Evolutionary conservation across 495 filamentous ascomycete species (phyloP).

Genomic region (Penicillium robsamsonii): DNA sequence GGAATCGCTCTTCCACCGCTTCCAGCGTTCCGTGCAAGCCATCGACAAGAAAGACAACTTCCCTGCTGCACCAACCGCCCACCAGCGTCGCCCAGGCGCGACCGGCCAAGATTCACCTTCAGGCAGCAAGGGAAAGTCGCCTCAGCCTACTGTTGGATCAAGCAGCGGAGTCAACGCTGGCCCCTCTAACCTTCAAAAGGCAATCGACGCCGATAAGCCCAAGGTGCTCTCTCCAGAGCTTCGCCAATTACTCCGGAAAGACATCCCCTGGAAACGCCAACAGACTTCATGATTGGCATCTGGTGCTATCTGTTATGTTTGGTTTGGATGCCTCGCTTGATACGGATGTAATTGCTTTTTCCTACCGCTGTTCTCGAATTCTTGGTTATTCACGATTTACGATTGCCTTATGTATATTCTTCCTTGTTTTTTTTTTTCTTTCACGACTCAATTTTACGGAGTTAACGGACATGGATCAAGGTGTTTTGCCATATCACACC

Average conservation of each 20-base stretch:
- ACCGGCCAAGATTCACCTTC: constrained; percentile 14
- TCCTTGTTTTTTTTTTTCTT: neutral
- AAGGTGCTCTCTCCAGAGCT: constrained; percentile 81
- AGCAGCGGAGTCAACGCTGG: constrained; percentile 29
- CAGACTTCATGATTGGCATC: constrained; percentile 8
- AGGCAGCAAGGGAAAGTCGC: constrained; percentile 36
- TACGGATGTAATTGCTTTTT: neutral
- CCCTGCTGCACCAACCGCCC: constrained; percentile 59
- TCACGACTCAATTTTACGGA: neutral
- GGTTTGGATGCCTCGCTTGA: neutral
- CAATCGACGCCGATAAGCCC: constrained; percentile 37
- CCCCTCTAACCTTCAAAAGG: constrained; percentile 18
- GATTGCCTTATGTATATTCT: constrained; percentile 6
- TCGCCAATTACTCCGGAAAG: constrained; percentile 67
- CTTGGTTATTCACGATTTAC: constrained; percentile 1
- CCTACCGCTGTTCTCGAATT: neutral
- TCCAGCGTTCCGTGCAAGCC: constrained; percentile 80
- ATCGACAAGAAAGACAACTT: constrained; percentile 84
- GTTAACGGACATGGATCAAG: neutral
- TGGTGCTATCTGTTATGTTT: neutral
- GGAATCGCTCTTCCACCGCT: constrained; percentile 82
- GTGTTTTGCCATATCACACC: neutral
- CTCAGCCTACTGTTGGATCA: constrained; percentile 27
- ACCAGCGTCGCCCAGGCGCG: constrained; percentile 46
- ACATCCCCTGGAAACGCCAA: constrained; percentile 50